Evolutionary conservation across 164 flowering plant genomes (phyloP).

Genomic region (Annona cherimola): DNA sequence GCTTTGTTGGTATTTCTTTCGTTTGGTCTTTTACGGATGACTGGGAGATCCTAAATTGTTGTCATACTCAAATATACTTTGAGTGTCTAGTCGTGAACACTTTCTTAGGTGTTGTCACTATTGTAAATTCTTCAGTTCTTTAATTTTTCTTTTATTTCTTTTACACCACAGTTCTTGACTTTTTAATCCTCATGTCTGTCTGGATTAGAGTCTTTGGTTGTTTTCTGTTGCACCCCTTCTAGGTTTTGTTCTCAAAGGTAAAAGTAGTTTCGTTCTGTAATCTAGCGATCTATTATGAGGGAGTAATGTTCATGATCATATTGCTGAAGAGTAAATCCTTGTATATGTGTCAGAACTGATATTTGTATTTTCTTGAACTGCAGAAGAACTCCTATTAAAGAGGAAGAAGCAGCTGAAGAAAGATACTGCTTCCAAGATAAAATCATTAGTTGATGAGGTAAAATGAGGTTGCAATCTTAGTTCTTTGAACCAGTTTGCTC

Average conservation of each 20-base stretch:
- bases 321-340: not conserved
- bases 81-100: not conserved
- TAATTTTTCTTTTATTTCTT: too few relatives aligned
- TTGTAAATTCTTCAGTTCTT: not conserved
- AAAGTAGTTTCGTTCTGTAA: not conserved
- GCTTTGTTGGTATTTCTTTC: not conserved
- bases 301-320: not conserved
- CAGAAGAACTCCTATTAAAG: constrained; percentile 84
- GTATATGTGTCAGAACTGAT: not conserved
- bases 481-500: not conserved
- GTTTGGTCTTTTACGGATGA: not conserved
- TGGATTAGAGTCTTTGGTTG: not conserved
- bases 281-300: not conserved
- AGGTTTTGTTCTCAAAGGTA: not conserved
- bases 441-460: constrained; percentile 96
- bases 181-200: too few relatives aligned
- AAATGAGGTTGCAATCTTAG: constrained; percentile 1
- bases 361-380: constrained; percentile 19
- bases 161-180: not conserved
- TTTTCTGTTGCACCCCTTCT: not conserved
- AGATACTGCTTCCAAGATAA: constrained; percentile 83
- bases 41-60: not conserved
- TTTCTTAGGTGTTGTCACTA: not conserved
- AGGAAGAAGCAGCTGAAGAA: constrained; percentile 94
- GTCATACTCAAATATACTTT: not conserved